phyloP scores from a whole-genome alignment of 2,329 filamentous ascomycete genomes.

The Mycosphaerella sp. region DNA sequence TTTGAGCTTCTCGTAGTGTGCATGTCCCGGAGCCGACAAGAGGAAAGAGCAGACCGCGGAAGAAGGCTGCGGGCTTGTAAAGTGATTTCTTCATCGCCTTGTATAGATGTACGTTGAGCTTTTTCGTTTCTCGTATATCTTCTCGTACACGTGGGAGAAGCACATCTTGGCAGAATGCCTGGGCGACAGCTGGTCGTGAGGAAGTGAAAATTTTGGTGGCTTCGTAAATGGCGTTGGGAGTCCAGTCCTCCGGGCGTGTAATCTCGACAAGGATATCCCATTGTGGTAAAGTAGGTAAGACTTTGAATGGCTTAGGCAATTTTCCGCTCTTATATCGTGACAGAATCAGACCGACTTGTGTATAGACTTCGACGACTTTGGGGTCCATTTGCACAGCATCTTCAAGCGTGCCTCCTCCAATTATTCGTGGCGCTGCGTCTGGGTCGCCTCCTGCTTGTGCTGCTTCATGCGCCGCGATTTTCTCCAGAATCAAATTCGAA shows the following conservation, averaged over 20 bases:
- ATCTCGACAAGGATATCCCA: slow-evolving; percentile 85
- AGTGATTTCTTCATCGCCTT: slow-evolving; percentile 85
- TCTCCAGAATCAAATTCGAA: slow-evolving; percentile 86
- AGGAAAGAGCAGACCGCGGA: slow-evolving; percentile 93
- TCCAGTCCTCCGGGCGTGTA: slow-evolving; percentile 73
- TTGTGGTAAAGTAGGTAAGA: slow-evolving; percentile 82
- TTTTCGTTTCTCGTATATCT: slow-evolving; percentile 89
- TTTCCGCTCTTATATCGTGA: slow-evolving; percentile 95
- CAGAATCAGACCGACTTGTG: slow-evolving; percentile 83
- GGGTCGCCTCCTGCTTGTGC: slow-evolving; percentile 49
- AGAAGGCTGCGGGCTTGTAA: slow-evolving; percentile 93
- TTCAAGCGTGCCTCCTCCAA: slow-evolving; percentile 54
- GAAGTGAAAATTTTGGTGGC: slow-evolving; percentile 91
- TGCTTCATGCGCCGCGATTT: slow-evolving; percentile 87
- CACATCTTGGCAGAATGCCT: slow-evolving; percentile 79
- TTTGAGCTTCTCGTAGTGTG: slow-evolving; percentile 84
- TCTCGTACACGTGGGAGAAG: slow-evolving; percentile 86
- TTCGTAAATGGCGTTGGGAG: slow-evolving; percentile 76
- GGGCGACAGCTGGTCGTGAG: slow-evolving; percentile 68
- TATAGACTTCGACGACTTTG: slow-evolving; percentile 91
- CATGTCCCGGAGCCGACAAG: slow-evolving; percentile 79
- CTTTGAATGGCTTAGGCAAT: slow-evolving; percentile 95
- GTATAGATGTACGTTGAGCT: slow-evolving; percentile 93
- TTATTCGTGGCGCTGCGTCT: slow-evolving; percentile 52
- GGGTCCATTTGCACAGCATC: slow-evolving; percentile 81